Evolutionary conservation across 2,329 filamentous ascomycete genomes (phyloP), one percentile per base, ranked within the genome.

Genomic region (Claviceps pazoutovae): DNA sequence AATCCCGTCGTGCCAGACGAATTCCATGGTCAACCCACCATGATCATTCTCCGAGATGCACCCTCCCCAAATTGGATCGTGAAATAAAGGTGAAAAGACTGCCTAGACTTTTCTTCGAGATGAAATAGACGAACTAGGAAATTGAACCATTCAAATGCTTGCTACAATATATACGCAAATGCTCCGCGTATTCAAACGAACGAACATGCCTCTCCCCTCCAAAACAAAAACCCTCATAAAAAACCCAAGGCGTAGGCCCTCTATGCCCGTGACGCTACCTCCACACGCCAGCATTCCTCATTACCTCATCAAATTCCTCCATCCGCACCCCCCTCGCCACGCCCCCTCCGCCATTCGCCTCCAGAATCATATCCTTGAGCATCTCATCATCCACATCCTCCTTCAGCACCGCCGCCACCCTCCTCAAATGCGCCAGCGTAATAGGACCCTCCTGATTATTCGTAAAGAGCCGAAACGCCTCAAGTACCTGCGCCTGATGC

Each of bases 351-450:
- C 86, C 87, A 66, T 94, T 96, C 48, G 91, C 93, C 73, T 97
- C 91, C 48, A 89, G 72, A 53, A 98, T 84, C 93, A 98, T 98
- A 71, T 96, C 89, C 70, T 80, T 81, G 62, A 98, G 71, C 62
- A 95, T 69, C 48, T 88, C 83, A 61, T 97, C 93, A 54, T 80
- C 79, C 23, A 95, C 83, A 55, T 83, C 88, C 68, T 95, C 88
- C 68, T 88, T 87, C 60, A 98, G 70, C 60, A 88, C 79, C 58
- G 79, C 81, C 43, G 90, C 89, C 51, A 96, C 83, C 61, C 84
- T 76, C 62, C 80, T 79, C 63, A 98, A 69, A 68, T 95, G 85
- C 16, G 76, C 77, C 30, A 97, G 62, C 2, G 86, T 93, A 58
- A 98, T 95, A n/a, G 79, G 79, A 0, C 62, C 64, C 5, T 61